Evolutionary conservation across 2,329 filamentous ascomycete species (phyloP).

Genomic region (Monosporascus ibericus): DNA sequence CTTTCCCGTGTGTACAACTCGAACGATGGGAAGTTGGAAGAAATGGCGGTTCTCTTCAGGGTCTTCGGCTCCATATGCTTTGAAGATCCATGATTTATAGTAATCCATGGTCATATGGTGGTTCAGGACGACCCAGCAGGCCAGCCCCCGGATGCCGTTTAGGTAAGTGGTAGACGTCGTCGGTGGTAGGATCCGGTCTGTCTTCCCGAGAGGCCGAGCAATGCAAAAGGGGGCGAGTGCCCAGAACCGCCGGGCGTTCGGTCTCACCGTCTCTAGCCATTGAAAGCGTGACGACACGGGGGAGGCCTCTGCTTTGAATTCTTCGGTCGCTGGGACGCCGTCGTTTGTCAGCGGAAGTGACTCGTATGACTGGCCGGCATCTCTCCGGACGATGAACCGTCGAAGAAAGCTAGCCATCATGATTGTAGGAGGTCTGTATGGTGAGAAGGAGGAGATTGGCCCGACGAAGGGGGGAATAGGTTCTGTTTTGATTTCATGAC

Average conservation of each 20-base stretch:
- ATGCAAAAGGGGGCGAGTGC: neutral
- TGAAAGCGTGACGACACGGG: neutral
- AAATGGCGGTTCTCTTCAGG: neutral
- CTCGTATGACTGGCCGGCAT: neutral
- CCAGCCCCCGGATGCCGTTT: slow-evolving; percentile 4
- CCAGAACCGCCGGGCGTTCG: neutral
- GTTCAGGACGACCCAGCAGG: slow-evolving; percentile 3
- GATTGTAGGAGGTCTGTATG: neutral
- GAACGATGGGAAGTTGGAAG: neutral
- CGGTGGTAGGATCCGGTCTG: neutral
- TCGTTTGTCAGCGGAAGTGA: neutral
- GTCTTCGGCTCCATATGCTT: neutral
- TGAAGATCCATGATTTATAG: neutral
- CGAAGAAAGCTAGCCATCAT: neutral
- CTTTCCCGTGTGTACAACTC: slow-evolving; percentile 1
- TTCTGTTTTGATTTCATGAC: no score
- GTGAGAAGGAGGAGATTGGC: no score
- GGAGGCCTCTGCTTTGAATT: neutral
- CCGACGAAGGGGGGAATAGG: no score
- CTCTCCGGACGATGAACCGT: neutral
- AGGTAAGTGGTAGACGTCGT: slow-evolving; percentile 2
- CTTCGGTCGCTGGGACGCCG: neutral
- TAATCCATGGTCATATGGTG: slow-evolving; percentile 1
- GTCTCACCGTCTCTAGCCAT: neutral
- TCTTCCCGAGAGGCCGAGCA: slow-evolving; percentile 1